Evolutionary conservation across 2,329 filamentous ascomycete genomes (phyloP), one percentile per base, ranked within the genome.

Genomic region (Pseudogymnoascus verrucosus): DNA sequence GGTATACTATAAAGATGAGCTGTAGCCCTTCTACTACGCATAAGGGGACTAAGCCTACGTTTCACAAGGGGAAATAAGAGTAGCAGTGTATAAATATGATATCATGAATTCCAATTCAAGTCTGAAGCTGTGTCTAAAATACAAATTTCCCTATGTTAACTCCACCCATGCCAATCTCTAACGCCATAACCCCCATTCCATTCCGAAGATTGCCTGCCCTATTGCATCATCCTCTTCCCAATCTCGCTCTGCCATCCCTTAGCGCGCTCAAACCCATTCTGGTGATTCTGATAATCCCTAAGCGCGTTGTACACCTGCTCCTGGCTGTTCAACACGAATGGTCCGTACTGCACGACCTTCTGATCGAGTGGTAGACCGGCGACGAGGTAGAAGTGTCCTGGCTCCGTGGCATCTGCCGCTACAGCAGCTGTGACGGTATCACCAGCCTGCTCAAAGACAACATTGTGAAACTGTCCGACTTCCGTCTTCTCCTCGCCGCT

Each of bases 201-300:
- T 26, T 26, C 12, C 16, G 31, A 57, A n/a, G 26, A 57, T 19
- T 34, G 39, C 39, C 23, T 64, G 47, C 47, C 28, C n/a, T 66
- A 67, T 11, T 75, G 74, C 36, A 76, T 75, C 88, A 91, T 91
- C 12, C 80, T 80, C 81, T 91, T 92, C 39, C 90, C 90, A 82
- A 96, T 96, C 78, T 96, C 89, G 72, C 89, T 92, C 75, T 87
- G 78, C 91, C 92, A 96, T 31, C 86, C 84, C 67, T 85, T 82
- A 1, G 89, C 89, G 66, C 89, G 81, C 78, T 95, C 91, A 69
- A 95, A 95, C 4, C 90, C 90, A 74, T 93, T 93, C 39, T 82
- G 80, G 67, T 84, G 80, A 12, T 80, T 85, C 76, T 90, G 88
- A 71, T 86, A 95, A 74, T 95, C 90, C 69, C 84, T 77, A 75